Base-by-base conservation (phyloP, 164 flowering plant genomes). In the Santalum album region DNA sequence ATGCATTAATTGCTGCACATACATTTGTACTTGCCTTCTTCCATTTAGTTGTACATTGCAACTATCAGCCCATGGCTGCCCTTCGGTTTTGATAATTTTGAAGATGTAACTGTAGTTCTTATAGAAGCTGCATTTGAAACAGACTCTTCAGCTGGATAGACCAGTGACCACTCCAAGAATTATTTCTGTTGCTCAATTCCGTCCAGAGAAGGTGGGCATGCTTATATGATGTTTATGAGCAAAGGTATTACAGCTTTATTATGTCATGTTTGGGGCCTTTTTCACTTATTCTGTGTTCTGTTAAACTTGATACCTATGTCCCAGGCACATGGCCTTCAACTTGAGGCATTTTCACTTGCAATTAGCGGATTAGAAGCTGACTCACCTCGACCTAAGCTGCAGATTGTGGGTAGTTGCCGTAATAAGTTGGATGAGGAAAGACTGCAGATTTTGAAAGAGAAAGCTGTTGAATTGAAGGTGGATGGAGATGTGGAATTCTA, bases 381-480 rank as follows among this genome's bases (percentile, higher is more conserved):
- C 49, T 52, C 57, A 29, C 81, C 90, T 12, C 81, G 82, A 57
- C 99, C 97, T 7, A 89, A 73, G 75, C 94, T 89, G 52, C 99
- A 89, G 59, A 75, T 92, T 70, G 95, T 92, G 29, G 96, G 96
- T 50, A 87, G 99, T 72, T 89, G 99, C 66, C 75, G 99, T 50
- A 89, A 89, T 67, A 75, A 69, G 65, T 75, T 75, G 35, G 99
- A 89, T 55, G 83, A 85, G 25, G 85, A 76, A 42, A 78, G 99
- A 60, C 66, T 92, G 67, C 84, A 82, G 61, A 76, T 70, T 17
- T 65, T 92, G 75, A 82, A 82, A 71, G 77, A 82, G 24, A 78
- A 42, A 71, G 83, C 94, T 56, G 45, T 65, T 52, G 76, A 77
- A 58, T 53, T 89, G 66, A 69, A 78, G 23, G 67, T 92, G 53